Conservation (phyloP, 2,329 filamentous ascomycete species). For the Microdochium nivale region DNA sequence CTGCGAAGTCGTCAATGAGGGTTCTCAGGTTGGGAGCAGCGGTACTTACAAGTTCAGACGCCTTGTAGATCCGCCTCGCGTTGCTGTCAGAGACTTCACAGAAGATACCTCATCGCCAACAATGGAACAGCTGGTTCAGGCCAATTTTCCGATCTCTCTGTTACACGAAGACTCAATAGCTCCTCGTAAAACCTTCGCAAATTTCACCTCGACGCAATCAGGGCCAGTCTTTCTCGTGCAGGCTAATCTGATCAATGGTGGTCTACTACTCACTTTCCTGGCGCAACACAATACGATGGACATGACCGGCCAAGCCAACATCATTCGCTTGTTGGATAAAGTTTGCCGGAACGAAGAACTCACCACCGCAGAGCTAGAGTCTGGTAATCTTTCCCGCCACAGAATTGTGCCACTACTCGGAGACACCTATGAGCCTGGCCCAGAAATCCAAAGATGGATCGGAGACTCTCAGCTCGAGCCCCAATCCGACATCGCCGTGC, state of each 20-base stretch:
- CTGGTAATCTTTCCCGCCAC: constrained; percentile 30
- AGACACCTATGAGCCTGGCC: constrained; percentile 18
- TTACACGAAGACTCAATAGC: not conserved
- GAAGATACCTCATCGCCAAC: not conserved
- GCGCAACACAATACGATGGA: constrained; percentile 42
- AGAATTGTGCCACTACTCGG: constrained; percentile 30
- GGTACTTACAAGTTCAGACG: not conserved
- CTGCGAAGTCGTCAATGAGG: not conserved
- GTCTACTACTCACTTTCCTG: constrained; percentile 38
- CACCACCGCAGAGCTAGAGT: constrained; percentile 30
- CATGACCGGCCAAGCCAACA: constrained; percentile 35
- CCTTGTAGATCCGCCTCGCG: not conserved
- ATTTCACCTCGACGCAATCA: not conserved
- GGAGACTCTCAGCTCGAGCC: constrained; percentile 13
- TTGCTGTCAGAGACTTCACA: not conserved
- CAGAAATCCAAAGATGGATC: constrained; percentile 26
- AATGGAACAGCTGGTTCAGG: not conserved
- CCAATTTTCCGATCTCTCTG: not conserved
- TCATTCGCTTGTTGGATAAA: constrained; percentile 38
- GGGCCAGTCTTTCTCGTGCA: constrained; percentile 36
- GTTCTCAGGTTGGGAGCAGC: not conserved
- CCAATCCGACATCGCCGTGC: constrained; percentile 5
- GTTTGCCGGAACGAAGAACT: constrained; percentile 36
- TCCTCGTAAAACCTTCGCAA: not conserved
- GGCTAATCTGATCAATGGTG: constrained; percentile 36